Evolutionary conservation across 495 filamentous ascomycete species (phyloP), one percentile per base, ranked within the genome.

Genomic region (Daldinia concentrica): DNA sequence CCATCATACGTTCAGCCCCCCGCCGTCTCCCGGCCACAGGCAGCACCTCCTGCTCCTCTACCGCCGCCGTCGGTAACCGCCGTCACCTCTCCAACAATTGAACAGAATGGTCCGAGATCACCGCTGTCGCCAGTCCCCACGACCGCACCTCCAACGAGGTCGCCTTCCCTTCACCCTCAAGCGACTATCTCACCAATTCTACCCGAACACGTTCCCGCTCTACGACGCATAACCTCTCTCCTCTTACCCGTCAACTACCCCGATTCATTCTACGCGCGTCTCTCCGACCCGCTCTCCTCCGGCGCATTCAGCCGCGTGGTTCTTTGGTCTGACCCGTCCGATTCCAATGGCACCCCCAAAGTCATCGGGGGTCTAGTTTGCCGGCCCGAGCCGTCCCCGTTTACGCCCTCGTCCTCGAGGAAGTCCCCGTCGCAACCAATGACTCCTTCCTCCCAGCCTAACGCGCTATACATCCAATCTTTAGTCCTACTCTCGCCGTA

Each of bases 161-260:
- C 74, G 17, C 17, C 76, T 2, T 65, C 60, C 41, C 78, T 86
- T 19, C 83, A 83, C 51, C 69, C 76, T 0, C 80, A 84, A 79
- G 85, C 84, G 8, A 87, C 84, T 22, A 87, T 94, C 68, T 84
- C 87, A 11, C 81, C 85, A 1, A 83, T 93, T 63, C 82, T 80
- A 12, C 81, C 86, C 4, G 81, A 82, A 29, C 88, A 94, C 78
- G 83, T 97, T 64, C 85, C 91, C 50, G 88, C 90, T 12, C 85
- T 97, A 41, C 90, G 90, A 26, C 89, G 92, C 43, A 93, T 98
- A 66, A 97, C 94, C 73, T 81, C 89, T 41, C 84, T 97, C 19
- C 87, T 97, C 12, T 88, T 99, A 5, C 95, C 95, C 22, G 91
- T 98, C 71, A 86, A 87, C 78, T 99, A 99, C 76, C 90, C 92